Percentiles rank a stretch among this genome's conserved stretches.
phyloP scores from a whole-genome alignment of 2,329 filamentous ascomycete genomes.

The Penicillium sp. region DNA sequence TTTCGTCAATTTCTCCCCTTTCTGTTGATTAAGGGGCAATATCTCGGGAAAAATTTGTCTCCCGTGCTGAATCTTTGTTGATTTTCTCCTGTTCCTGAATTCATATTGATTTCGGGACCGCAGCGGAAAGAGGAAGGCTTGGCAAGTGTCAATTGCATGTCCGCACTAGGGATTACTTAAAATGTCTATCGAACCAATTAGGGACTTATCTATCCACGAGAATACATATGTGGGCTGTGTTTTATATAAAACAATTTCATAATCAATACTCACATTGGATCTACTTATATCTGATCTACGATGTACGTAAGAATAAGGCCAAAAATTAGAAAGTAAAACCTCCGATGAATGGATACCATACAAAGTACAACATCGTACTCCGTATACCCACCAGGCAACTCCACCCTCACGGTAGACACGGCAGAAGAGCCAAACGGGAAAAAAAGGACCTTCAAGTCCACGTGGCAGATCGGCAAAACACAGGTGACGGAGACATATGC shows the following conservation, averaged over 20 bases:
- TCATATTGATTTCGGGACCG: not conserved
- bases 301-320: not conserved
- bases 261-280: not conserved
- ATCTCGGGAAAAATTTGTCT: not conserved
- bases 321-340: not conserved
- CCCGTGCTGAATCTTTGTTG: not conserved
- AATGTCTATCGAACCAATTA: not conserved
- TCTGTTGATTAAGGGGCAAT: not conserved
- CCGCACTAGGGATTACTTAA: not conserved
- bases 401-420: slow-evolving; percentile 8
- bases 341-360: not conserved
- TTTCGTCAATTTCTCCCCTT: not conserved
- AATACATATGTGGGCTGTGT: not conserved
- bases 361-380: not conserved
- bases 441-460: slow-evolving; percentile 4
- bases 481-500: not conserved
- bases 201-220: too few relatives aligned
- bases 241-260: too few relatives aligned
- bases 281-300: not conserved
- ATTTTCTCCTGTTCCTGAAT: slow-evolving; percentile 1
- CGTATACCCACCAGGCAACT: not conserved
- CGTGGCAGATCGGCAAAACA: slow-evolving; percentile 9
- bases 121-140: not conserved
- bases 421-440: slow-evolving; percentile 5
- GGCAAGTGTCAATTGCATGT: not conserved